These are phyloP conservation scores for Heliamphora exappendiculata DNA, from an alignment of 148 eudicot species.

Conservation along the genomic window DNA sequence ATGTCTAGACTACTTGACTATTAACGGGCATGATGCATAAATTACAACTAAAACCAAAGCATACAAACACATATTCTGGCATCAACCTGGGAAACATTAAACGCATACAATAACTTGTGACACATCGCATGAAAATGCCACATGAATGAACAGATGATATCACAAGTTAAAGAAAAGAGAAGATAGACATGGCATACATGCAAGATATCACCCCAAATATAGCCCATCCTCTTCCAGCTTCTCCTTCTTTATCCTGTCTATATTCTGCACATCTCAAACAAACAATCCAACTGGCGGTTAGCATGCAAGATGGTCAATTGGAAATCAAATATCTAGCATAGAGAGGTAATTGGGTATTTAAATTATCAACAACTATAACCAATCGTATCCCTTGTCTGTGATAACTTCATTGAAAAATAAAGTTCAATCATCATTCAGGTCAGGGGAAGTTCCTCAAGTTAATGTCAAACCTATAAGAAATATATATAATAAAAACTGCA, in stretches of 20 bases:
- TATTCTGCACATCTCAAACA: slow-evolving; percentile 36
- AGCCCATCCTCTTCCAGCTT: slow-evolving; percentile 74
- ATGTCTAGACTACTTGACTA: neutral
- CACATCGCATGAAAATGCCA: neutral
- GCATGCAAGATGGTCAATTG: neutral
- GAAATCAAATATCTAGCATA: neutral
- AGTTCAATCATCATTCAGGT: neutral
- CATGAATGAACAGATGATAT: neutral
- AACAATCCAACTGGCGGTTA: slow-evolving; percentile 2
- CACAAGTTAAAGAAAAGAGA: neutral
- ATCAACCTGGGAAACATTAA: neutral
- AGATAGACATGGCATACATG: slow-evolving; percentile 40
- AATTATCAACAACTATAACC: neutral
- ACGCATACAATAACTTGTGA: neutral
- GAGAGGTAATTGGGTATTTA: neutral
- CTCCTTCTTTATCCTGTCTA: slow-evolving; percentile 42
- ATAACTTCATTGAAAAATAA: neutral
- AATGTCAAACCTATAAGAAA: neutral
- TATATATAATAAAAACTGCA: neutral
- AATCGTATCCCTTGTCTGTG: neutral
- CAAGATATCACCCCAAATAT: slow-evolving; percentile 68
- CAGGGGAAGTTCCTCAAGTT: slow-evolving; percentile 1
- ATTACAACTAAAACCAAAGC: neutral
- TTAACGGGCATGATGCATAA: neutral
- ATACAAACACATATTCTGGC: neutral